phyloP scores from a whole-genome alignment of 2,329 filamentous ascomycete species.

The Capronia coronata region DNA sequence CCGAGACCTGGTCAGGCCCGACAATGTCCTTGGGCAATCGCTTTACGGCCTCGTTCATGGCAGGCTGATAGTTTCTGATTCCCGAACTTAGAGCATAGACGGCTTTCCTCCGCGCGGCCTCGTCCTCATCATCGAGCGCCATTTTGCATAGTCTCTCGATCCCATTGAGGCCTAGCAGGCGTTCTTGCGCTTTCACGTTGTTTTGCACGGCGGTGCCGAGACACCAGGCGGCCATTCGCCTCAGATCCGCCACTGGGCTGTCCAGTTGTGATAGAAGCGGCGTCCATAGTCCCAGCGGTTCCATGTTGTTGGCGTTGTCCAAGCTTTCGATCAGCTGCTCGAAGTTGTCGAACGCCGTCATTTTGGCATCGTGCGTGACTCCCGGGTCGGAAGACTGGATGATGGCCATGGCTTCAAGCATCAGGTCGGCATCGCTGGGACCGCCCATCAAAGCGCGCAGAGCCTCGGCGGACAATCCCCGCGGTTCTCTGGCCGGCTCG shows the following conservation, averaged over 20 bases:
- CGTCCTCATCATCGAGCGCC: constrained; percentile 53
- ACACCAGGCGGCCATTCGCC: constrained; percentile 89
- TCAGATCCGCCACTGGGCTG: constrained; percentile 63
- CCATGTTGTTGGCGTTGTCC: constrained; percentile 95
- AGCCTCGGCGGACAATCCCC: constrained; percentile 59
- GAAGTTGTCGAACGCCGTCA: constrained; percentile 88
- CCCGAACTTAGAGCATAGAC: constrained; percentile 81
- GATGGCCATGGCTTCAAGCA: constrained; percentile 75
- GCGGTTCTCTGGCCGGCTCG: constrained; percentile 30
- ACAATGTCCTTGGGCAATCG: constrained; percentile 56
- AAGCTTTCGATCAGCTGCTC: constrained; percentile 86
- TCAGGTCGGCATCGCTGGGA: constrained; percentile 83
- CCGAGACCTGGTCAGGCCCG: constrained; percentile 62
- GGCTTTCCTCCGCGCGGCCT: constrained; percentile 73
- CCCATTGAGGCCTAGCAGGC: constrained; percentile 56
- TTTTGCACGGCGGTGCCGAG: constrained; percentile 94
- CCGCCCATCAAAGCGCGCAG: constrained; percentile 72
- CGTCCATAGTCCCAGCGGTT: constrained; percentile 70
- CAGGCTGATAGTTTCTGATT: constrained; percentile 82
- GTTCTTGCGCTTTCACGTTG: constrained; percentile 78
- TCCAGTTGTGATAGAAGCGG: constrained; percentile 66
- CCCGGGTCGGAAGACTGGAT: constrained; percentile 58
- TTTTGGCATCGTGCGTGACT: constrained; percentile 64
- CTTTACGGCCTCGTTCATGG: constrained; percentile 59
- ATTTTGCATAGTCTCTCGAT: constrained; percentile 64